phyloP scores from a whole-genome alignment of 768 basidiomycete genomes.

The Agaricus blazei region DNA sequence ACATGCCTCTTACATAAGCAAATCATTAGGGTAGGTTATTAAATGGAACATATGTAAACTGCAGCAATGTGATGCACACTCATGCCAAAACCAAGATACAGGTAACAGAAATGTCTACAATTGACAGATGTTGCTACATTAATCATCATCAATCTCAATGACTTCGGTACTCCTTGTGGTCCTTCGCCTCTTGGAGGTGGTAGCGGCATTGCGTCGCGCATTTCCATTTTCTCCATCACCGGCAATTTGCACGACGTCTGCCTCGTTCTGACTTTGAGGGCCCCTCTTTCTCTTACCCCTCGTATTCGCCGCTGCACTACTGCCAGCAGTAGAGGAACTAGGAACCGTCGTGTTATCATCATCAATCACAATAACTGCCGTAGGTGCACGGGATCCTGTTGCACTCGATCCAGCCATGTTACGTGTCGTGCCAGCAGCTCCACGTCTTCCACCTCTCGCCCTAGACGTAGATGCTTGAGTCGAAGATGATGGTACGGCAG shows the following conservation, averaged over 20 bases:
- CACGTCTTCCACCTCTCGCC: slow-evolving; percentile 3
- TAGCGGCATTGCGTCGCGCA: not conserved
- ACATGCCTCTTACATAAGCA: slow-evolving; percentile 2
- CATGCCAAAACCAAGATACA: not conserved
- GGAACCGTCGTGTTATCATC: not conserved
- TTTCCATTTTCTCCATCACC: not conserved
- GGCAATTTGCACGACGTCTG: slow-evolving; percentile 4
- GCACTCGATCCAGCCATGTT: not conserved
- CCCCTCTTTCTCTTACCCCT: slow-evolving; percentile 13
- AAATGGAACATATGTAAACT: not conserved
- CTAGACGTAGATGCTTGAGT: not conserved
- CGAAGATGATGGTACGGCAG: slow-evolving; percentile 14
- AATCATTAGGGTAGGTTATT: not conserved
- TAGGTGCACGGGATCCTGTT: not conserved
- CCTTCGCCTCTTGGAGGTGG: slow-evolving; percentile 5
- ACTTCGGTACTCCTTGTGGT: slow-evolving; percentile 3
- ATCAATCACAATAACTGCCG: slow-evolving; percentile 8
- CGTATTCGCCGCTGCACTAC: not conserved
- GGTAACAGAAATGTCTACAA: not conserved
- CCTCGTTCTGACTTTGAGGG: not conserved
- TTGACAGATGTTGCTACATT: not conserved
- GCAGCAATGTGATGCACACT: not conserved
- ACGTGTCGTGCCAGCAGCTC: not conserved
- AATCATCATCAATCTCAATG: slow-evolving; percentile 15
- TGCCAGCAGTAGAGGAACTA: not conserved